phyloP scores from a whole-genome alignment of 805 yeast genomes.

The Kregervanrija delftensis region DNA sequence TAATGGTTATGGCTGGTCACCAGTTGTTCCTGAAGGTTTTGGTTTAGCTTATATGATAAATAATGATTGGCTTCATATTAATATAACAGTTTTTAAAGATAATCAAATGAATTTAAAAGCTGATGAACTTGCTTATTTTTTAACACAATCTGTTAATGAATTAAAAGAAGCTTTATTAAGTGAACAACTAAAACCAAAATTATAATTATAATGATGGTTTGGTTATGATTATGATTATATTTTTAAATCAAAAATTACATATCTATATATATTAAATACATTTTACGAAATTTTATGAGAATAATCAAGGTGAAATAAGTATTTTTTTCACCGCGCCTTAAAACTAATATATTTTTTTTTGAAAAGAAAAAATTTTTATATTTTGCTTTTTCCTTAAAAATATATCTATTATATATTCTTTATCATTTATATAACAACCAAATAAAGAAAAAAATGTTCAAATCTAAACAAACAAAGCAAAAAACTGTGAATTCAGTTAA shows the following conservation, averaged over 20 bases:
- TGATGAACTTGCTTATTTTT: conserved; percentile 54
- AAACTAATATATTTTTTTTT: too few relatives aligned
- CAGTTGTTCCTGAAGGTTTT: conserved; percentile 88
- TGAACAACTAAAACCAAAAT: conserved; percentile 20
- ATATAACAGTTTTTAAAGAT: conserved; percentile 68
- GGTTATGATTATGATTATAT: too few relatives aligned
- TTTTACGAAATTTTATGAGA: too few relatives aligned
- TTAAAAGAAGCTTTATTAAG: conserved; percentile 52
- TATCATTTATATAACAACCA: background rate
- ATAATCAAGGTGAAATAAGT: too few relatives aligned
- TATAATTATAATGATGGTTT: conserved; percentile 8
- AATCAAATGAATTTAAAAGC: conserved; percentile 50
- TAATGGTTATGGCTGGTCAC: conserved; percentile 94
- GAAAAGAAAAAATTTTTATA: too few relatives aligned
- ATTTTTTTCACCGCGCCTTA: too few relatives aligned
- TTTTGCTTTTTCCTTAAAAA: background rate
- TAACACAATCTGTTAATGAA: conserved; percentile 76
- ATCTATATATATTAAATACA: too few relatives aligned
- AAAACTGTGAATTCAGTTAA: conserved; percentile 20
- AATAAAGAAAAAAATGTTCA: conserved; percentile 9
- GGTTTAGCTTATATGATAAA: conserved; percentile 93
- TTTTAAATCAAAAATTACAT: too few relatives aligned
- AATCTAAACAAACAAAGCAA: conserved; percentile 12
- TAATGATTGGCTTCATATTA: conserved; percentile 77
- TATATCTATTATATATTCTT: background rate